Base-by-base conservation (phyloP, 129 eudicot species). In the Centella asiatica region DNA sequence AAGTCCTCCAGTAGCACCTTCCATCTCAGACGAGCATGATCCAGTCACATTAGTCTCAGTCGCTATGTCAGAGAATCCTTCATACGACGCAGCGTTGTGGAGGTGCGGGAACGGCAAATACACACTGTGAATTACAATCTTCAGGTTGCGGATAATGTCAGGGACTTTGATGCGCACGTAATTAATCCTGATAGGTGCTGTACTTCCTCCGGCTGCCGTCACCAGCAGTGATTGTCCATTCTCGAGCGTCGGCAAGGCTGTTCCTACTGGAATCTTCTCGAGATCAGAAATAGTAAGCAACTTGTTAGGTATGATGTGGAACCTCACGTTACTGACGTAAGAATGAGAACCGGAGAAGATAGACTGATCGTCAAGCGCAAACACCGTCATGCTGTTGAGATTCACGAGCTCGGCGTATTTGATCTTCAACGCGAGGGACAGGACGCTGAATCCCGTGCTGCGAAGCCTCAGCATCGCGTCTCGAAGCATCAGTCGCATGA, bases 401-500 rank as follows among this genome's bases (percentile, higher is more conserved):
- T 65, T 79, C 52, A 79, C 65, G 3, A 88, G 80, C 61, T 88
- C 89, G 0, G 73, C 50, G 32, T 81, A 79, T 75, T 76, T 88
- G 29, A 84, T 62, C 65, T 88, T 80, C 73, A 88, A 33, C 20
- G 94, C 84, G 18, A 88, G 57, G 1, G 89, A 77, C 40, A 79
- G 70, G 17, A 85, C 62, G 52, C 87, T 79, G 68, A 79, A 81
- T 46, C 96, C 96, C 19, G 75, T 64, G 31, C 63, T 68, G n/a
- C 95, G 78, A 18, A 88, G 80, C 31, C 82, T 65, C 61, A 77
- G 17, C 85, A 88, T 88, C 10, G 90, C 97, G 56, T 79, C 95
- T 14, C 78, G 69, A 0, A 88, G 66, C 96, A 88, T 84, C 32
- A 81, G 60, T 62, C 94, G 69, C 86, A 60, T 81, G 28, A 78